Evolutionary conservation across 768 basidiomycete genomes (phyloP).

Genomic region (Mycena leptocephala): DNA sequence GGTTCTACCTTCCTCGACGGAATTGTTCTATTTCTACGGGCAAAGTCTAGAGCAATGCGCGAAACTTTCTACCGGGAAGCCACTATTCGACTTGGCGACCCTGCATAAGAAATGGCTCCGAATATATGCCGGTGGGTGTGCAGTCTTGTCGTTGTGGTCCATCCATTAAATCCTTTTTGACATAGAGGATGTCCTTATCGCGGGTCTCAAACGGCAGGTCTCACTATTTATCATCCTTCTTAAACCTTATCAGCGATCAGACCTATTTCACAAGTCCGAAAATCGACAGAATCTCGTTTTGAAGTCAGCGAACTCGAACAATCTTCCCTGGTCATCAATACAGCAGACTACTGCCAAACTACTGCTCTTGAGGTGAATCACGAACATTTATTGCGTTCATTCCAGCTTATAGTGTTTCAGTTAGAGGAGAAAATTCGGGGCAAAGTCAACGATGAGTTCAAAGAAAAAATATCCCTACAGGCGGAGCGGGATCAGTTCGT

Average conservation of each 20-base stretch:
- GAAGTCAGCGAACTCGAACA: conserved; percentile 85
- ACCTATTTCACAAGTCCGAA: conserved; percentile 64
- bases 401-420: conserved; percentile 56
- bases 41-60: conserved; percentile 96
- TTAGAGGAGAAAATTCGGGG: conserved; percentile 94
- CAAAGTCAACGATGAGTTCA: conserved; percentile 83
- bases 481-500: conserved; percentile 92
- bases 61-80: conserved; percentile 88
- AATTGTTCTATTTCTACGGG: conserved; percentile 97
- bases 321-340: conserved; percentile 94
- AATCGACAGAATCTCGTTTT: conserved; percentile 86
- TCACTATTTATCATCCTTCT: neutral
- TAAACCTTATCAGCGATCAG: conserved; percentile 43
- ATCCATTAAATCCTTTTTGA: conserved; percentile 8
- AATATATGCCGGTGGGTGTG: conserved; percentile 86
- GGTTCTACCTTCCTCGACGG: conserved; percentile 94
- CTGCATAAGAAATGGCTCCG: conserved; percentile 96
- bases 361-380: conserved; percentile 86
- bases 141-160: neutral
- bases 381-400: neutral
- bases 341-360: conserved; percentile 96
- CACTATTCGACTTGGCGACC: conserved; percentile 85
- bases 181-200: conserved; percentile 89
- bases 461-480: conserved; percentile 87
- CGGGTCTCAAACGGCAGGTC: conserved; percentile 79